Evolutionary conservation across 441 rosid genomes (phyloP), one percentile per base, ranked within the genome.

Genomic region (Raphanus hybrid): DNA sequence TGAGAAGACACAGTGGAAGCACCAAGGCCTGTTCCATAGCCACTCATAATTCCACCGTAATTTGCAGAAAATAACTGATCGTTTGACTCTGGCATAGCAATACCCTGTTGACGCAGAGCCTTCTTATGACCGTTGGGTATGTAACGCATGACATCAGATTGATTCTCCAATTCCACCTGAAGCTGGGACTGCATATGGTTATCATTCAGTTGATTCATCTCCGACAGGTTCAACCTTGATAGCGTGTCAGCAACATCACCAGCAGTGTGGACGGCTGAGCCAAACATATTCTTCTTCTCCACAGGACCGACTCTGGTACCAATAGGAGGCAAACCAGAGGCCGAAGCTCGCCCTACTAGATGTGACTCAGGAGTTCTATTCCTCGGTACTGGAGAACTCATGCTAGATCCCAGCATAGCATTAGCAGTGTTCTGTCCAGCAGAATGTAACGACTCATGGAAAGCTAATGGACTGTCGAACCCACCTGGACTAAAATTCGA

Each of bases 281-380:
- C 84, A 84, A 82, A 73, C 20, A 67, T 67, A 78, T 76, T 84
- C 82, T 79, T 91, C 82, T 88, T 91, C 71, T 89, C 96, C 15
- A 58, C 65, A 69, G 86, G 84, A 64, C 81, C 72, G 69, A 78
- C 87, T 85, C 89, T 85, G 79, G 89, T 87, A 50, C 91, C 99
- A 35, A 86, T 85, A 50, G 90, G 93, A 67, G 94, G 95, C 76
- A 88, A 89, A 72, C 88, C 90, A 73, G 86, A 79, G 75, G 84
- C 84, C 45, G 89, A 60, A 63, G 91, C 84, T 78, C 92, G 81
- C 64, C 89, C 95, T 41, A 70, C 73, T 61, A 86, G 75, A 81
- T 87, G 85, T 55, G 83, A 84, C 63, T 96, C 98, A 76, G 97
- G 90, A 67, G 92, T 89, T 82, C 87, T 82, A 80, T 87, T 90